Evolutionary conservation across 352 stramenopile genomes (phyloP).

Genomic region (Phytophthora foliorum): DNA sequence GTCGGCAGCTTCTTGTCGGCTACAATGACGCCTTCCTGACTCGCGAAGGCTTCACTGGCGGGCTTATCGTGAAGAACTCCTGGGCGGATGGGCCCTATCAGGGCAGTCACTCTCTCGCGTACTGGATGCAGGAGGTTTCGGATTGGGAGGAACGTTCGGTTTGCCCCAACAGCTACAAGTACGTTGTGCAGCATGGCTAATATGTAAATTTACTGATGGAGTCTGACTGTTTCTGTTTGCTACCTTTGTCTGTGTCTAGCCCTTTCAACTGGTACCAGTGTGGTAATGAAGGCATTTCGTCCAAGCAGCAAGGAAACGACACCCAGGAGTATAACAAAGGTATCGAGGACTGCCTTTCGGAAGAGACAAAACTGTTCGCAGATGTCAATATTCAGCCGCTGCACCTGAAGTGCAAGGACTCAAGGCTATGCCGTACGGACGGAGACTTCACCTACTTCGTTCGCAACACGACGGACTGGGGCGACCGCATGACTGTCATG

Average conservation of each 20-base stretch:
- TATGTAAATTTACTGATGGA: not conserved
- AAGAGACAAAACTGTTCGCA: conserved; percentile 76
- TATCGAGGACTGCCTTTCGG: conserved; percentile 62
- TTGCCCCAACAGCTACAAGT: conserved; percentile 88
- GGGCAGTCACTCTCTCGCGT: conserved; percentile 79
- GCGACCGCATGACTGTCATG: conserved; percentile 87
- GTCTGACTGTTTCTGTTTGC: not conserved
- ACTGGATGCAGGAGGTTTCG: conserved; percentile 86
- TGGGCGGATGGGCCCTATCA: conserved; percentile 71
- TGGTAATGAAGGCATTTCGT: conserved; percentile 65
- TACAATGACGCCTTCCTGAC: conserved; percentile 85
- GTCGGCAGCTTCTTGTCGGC: conserved; percentile 71
- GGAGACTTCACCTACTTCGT: conserved; percentile 82
- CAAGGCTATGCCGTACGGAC: conserved; percentile 59
- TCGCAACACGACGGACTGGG: conserved; percentile 83
- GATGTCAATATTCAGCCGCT: conserved; percentile 81
- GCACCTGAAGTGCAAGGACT: conserved; percentile 70
- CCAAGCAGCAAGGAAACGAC: conserved; percentile 39
- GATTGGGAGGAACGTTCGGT: conserved; percentile 85
- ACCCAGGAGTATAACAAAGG: conserved; percentile 60
- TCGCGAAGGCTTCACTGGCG: conserved; percentile 77
- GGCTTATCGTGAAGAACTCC: conserved; percentile 85
- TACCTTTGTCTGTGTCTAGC: conserved; percentile 33
- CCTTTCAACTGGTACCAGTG: conserved; percentile 89
- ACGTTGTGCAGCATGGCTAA: conserved; percentile 7